A percentile compares a stretch with the other conserved stretches of the same genome.
Conservation (phyloP, 139 green algal genomes). For the Chlamydomonas schloesseri region DNA sequence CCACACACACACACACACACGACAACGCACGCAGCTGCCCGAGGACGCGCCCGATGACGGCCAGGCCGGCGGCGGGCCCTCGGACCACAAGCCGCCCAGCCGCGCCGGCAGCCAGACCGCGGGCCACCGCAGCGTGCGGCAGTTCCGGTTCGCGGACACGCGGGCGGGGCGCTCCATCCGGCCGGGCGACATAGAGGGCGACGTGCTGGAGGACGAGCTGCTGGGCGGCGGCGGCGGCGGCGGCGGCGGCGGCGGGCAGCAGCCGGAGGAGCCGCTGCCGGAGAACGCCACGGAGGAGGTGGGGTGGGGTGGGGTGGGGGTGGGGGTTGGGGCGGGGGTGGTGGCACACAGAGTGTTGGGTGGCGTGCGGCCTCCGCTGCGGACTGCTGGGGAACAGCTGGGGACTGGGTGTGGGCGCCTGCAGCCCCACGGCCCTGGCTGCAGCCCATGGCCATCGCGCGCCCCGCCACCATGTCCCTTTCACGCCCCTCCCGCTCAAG, state of each 20-base stretch:
- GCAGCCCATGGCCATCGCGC: too few species aligned
- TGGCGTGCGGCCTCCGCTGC: too few species aligned
- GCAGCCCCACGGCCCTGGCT: too few species aligned
- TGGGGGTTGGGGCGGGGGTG: neutral
- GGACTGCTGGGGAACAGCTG: too few species aligned
- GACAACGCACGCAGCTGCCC: too few species aligned
- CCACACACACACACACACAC: too few species aligned
- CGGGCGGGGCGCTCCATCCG: neutral
- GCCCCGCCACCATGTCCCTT: too few species aligned
- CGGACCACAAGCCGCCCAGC: neutral
- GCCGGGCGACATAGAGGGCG: neutral
- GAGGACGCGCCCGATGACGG: neutral
- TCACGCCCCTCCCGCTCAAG: too few species aligned
- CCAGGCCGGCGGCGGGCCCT: neutral
- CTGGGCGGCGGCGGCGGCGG: neutral
- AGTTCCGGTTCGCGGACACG: constrained; percentile 20
- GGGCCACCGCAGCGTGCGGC: constrained; percentile 1
- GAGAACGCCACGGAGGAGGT: constrained; percentile 23
- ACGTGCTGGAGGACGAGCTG: constrained; percentile 11
- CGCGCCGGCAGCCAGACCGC: neutral
- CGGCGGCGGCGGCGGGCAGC: neutral
- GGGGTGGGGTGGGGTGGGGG: neutral
- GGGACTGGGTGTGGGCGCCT: too few species aligned
- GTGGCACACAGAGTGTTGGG: neutral
- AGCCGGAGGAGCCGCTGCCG: neutral